Conservation (phyloP, 2,329 filamentous ascomycete species). For the Botrytis sinoallii region DNA sequence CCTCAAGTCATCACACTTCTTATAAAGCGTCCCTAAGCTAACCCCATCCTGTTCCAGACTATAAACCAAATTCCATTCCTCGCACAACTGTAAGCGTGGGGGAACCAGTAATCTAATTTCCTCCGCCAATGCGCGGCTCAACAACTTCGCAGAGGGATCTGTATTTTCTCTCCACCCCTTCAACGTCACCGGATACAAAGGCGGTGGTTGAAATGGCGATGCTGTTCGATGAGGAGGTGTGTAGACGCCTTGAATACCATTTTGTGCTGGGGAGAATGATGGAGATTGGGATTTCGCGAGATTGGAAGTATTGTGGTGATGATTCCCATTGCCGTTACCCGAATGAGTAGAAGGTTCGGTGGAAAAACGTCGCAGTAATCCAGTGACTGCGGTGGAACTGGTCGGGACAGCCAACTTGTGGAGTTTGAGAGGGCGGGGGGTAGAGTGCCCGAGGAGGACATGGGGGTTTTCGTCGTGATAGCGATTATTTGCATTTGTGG, state of each 20-base stretch:
- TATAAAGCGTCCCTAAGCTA: conserved; percentile 81
- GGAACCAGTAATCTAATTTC: conserved; percentile 90
- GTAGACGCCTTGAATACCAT: conserved; percentile 33
- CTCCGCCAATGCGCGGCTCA: conserved; percentile 75
- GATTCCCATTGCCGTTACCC: conserved; percentile 19
- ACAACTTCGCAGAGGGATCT: conserved; percentile 57
- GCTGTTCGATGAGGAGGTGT: conserved; percentile 50
- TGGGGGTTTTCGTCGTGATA: conserved; percentile 24
- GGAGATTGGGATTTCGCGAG: conserved; percentile 18
- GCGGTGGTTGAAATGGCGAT: conserved; percentile 83
- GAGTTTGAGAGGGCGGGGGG: conserved; percentile 44
- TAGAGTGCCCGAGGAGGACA: conserved; percentile 27
- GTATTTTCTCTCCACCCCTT: conserved; percentile 63
- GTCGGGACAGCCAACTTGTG: conserved; percentile 42
- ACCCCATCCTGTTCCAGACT: conserved; percentile 90
- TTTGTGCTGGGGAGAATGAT: conserved; percentile 6
- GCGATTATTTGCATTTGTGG: conserved; percentile 11
- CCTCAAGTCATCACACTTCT: conserved; percentile 66
- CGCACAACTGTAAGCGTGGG: conserved; percentile 78
- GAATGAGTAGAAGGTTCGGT: conserved; percentile 41
- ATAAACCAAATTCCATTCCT: conserved; percentile 84
- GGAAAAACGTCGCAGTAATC: conserved; percentile 66
- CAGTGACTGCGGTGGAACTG: conserved; percentile 53
- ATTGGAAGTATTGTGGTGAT: conserved; percentile 26
- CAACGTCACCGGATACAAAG: conserved; percentile 76